Percentiles rank a stretch among this genome's conserved stretches.
phyloP scores from a whole-genome alignment of 805 yeast genomes.

The Pichia paraexigua region DNA sequence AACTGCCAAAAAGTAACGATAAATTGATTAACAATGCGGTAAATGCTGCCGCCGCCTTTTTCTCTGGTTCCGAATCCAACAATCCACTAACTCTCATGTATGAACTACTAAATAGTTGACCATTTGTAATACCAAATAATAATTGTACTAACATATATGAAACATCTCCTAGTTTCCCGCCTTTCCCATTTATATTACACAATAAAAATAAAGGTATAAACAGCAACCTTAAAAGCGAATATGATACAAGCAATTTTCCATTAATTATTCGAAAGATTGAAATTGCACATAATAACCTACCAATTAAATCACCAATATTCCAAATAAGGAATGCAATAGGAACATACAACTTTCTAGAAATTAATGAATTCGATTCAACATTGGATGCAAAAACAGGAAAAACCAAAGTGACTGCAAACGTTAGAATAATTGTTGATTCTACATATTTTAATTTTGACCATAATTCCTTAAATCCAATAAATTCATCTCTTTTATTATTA shows the following conservation, averaged over 20 bases:
- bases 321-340: conserved; percentile 78
- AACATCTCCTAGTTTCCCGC: conserved; percentile 42
- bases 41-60: conserved; percentile 92
- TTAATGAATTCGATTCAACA: conserved; percentile 36
- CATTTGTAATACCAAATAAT: conserved; percentile 78
- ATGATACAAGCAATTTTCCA: conserved; percentile 40
- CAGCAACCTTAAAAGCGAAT: conserved; percentile 46
- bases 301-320: conserved; percentile 84
- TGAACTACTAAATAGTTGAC: conserved; percentile 72
- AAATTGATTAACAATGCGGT: conserved; percentile 70
- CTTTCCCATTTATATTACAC: conserved; percentile 47
- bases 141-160: conserved; percentile 67
- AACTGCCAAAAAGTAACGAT: conserved; percentile 75
- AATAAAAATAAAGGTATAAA: conserved; percentile 68
- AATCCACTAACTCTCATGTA: conserved; percentile 35
- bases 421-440: conserved; percentile 61
- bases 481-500: conserved; percentile 11
- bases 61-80: conserved; percentile 44
- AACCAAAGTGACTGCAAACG: conserved; percentile 64
- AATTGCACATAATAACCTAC: conserved; percentile 60
- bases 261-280: conserved; percentile 34
- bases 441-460: conserved; percentile 58
- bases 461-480: conserved; percentile 52
- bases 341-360: conserved; percentile 39
- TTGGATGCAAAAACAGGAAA: conserved; percentile 89